A percentile compares a stretch with the other conserved stretches of the same genome.
Evolutionary conservation across 108 stramenopile genomes (phyloP).

Genomic region (Conticribra weissflogii): DNA sequence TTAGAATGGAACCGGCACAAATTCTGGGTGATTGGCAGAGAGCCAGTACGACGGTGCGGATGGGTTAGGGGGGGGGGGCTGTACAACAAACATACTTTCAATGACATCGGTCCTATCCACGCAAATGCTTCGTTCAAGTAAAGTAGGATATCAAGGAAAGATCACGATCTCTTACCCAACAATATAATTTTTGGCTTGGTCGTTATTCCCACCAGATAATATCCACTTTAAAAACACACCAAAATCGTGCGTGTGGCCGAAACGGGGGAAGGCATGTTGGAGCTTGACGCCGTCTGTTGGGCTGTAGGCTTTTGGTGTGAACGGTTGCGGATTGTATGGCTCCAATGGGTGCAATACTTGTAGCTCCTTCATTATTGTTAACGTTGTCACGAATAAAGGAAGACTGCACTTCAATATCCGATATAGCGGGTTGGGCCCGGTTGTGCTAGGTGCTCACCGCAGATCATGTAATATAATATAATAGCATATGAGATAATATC

Average conservation of each 20-base stretch:
- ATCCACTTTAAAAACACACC: constrained; percentile 5
- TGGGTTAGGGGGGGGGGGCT: too few species aligned
- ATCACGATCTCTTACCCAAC: constrained; percentile 1
- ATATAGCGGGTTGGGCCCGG: too few species aligned
- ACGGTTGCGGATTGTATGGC: background rate
- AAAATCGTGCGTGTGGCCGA: constrained; percentile 17
- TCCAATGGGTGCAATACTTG: background rate
- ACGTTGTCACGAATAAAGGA: background rate
- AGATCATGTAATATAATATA: too few species aligned
- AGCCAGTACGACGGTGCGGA: too few species aligned
- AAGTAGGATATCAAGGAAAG: background rate
- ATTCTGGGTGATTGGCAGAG: background rate
- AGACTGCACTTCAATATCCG: background rate
- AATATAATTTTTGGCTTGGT: background rate
- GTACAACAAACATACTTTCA: too few species aligned
- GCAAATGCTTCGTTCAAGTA: too few species aligned
- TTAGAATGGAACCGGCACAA: constrained; percentile 19
- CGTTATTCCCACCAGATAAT: background rate
- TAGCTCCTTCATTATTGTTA: background rate
- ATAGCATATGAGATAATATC: too few species aligned
- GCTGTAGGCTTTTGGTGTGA: constrained; percentile 2
- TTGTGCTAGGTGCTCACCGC: too few species aligned
- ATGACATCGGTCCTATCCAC: too few species aligned
- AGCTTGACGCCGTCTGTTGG: background rate
- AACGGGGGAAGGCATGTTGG: constrained; percentile 8